Conservation (phyloP, 805 yeast species). For the Candida cerambycidarum region DNA sequence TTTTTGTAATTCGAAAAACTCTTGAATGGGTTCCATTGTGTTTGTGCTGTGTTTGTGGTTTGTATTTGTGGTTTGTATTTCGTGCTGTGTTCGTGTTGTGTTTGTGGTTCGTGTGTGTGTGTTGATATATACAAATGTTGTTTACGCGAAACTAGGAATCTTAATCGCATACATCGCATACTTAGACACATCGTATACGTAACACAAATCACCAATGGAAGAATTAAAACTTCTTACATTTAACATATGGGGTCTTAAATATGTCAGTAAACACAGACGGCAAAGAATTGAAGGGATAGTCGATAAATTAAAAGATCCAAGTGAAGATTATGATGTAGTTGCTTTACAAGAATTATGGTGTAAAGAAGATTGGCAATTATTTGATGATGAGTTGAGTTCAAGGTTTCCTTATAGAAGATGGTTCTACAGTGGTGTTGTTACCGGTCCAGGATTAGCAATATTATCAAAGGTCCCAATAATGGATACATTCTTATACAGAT, state of each 20-base stretch:
- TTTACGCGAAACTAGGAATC: slow-evolving; percentile 1
- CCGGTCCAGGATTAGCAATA: slow-evolving; percentile 93
- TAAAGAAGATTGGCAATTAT: slow-evolving; percentile 73
- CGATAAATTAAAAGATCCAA: slow-evolving; percentile 42
- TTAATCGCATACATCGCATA: not conserved
- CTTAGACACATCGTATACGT: not conserved
- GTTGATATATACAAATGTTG: no score
- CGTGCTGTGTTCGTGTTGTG: not conserved
- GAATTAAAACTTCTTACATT: slow-evolving; percentile 58
- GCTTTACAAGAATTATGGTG: slow-evolving; percentile 98
- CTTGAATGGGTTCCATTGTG: slow-evolving; percentile 11
- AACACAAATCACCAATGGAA: not conserved
- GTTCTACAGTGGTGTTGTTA: slow-evolving; percentile 78
- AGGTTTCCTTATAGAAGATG: slow-evolving; percentile 64
- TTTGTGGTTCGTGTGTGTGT: no score
- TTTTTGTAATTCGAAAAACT: slow-evolving; percentile 12
- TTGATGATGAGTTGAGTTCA: slow-evolving; percentile 45
- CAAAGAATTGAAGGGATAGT: slow-evolving; percentile 76
- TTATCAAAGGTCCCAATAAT: slow-evolving; percentile 82
- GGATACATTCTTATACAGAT: slow-evolving; percentile 74
- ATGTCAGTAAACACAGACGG: slow-evolving; percentile 67
- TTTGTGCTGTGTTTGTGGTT: not conserved
- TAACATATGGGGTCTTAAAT: slow-evolving; percentile 89
- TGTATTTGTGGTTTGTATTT: no score
- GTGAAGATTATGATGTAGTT: slow-evolving; percentile 68